Percentiles rank a stretch among this genome's conserved stretches.
These are phyloP conservation scores for Teunomyces pallodes DNA, from an alignment of 805 yeast species.

Conservation along the genomic window DNA sequence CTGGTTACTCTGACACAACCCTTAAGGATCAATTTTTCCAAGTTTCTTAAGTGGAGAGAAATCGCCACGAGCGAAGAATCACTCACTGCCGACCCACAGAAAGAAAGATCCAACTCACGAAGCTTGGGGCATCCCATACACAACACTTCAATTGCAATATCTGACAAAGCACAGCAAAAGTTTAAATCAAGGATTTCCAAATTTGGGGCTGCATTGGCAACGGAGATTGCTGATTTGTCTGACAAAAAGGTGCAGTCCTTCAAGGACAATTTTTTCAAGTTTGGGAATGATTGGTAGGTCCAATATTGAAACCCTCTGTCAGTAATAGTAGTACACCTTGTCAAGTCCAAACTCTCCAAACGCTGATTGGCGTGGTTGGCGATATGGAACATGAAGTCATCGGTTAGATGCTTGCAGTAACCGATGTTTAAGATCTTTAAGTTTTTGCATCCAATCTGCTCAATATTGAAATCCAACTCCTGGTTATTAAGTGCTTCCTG, in stretches of 20 bases:
- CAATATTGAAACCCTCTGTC: constrained; percentile 71
- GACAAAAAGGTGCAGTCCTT: constrained; percentile 74
- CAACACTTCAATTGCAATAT: constrained; percentile 63
- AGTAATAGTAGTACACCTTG: constrained; percentile 76
- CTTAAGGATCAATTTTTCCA: constrained; percentile 51
- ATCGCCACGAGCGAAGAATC: constrained; percentile 64
- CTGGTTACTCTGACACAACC: constrained; percentile 78
- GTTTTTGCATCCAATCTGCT: constrained; percentile 54
- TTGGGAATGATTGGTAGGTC: constrained; percentile 56
- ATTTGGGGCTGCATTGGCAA: constrained; percentile 60
- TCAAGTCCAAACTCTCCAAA: constrained; percentile 56
- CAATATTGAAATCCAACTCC: constrained; percentile 9
- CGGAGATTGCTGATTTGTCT: constrained; percentile 59
- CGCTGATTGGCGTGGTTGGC: constrained; percentile 57
- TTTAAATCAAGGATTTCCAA: constrained; percentile 59
- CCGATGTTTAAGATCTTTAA: constrained; percentile 55
- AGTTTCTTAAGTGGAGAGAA: constrained; percentile 49
- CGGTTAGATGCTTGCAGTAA: constrained; percentile 77
- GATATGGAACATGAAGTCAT: constrained; percentile 60
- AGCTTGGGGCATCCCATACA: constrained; percentile 64
- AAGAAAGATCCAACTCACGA: constrained; percentile 55
- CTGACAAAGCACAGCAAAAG: constrained; percentile 74
- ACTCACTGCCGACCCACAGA: constrained; percentile 79
- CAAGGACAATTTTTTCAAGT: constrained; percentile 50
- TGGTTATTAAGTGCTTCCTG: constrained; percentile 5